phyloP scores from a whole-genome alignment of 805 yeast species.

The Ogataea nitratoaversa region DNA sequence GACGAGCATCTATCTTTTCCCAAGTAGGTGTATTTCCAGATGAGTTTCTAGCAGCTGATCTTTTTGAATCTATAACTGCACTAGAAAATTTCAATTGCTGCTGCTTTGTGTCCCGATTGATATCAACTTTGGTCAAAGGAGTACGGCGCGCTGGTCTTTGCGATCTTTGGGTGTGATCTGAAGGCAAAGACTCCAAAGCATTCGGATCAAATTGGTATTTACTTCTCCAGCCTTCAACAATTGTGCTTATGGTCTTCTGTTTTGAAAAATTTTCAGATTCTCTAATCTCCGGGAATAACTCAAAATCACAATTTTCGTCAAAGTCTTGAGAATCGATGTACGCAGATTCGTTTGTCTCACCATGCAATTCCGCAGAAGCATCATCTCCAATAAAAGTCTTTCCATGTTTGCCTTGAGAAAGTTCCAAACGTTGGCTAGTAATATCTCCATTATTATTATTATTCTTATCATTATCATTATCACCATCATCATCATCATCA shows the following conservation, averaged over 20 bases:
- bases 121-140: background rate
- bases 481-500: slow-evolving; percentile 9
- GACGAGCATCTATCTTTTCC: background rate
- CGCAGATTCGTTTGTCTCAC: slow-evolving; percentile 1
- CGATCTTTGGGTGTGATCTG: too few relatives aligned
- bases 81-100: background rate
- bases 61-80: too few relatives aligned
- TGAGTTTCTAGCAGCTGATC: background rate
- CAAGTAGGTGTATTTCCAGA: background rate
- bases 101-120: background rate
- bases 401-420: too few relatives aligned
- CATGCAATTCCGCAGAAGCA: background rate
- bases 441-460: background rate
- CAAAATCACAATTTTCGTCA: too few relatives aligned
- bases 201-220: slow-evolving; percentile 1
- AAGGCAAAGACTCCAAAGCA: background rate
- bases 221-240: slow-evolving; percentile 1
- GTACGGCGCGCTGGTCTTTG: background rate
- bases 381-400: too few relatives aligned
- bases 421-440: too few relatives aligned
- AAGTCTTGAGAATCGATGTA: slow-evolving; percentile 4
- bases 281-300: background rate
- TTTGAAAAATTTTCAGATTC: background rate
- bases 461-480: background rate
- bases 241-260: background rate